Evolutionary conservation across 2,329 filamentous ascomycete genomes (phyloP).

Genomic region (Apiospora phragmitis): DNA sequence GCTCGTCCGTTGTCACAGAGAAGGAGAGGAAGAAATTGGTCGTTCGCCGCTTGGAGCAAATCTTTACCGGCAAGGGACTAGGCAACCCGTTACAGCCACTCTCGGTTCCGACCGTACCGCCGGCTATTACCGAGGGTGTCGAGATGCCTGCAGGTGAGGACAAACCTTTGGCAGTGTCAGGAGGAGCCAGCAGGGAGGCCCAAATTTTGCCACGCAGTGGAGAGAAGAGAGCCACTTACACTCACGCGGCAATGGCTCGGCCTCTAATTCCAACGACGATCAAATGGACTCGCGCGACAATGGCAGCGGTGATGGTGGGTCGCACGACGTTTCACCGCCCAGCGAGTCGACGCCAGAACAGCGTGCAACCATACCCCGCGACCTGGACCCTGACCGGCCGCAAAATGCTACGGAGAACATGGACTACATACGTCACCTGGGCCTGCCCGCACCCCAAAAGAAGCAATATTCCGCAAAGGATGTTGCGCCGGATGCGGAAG

Average conservation of each 20-base stretch:
- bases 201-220: slow-evolving; percentile 40
- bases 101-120: slow-evolving; percentile 27
- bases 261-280: slow-evolving; percentile 50
- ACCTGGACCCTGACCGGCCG: slow-evolving; percentile 75
- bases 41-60: slow-evolving; percentile 73
- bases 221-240: slow-evolving; percentile 38
- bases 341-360: slow-evolving; percentile 56
- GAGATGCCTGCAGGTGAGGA: slow-evolving; percentile 24
- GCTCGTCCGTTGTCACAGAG: slow-evolving; percentile 64
- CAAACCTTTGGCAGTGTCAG: slow-evolving; percentile 38
- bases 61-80: slow-evolving; percentile 72
- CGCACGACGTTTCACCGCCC: slow-evolving; percentile 39
- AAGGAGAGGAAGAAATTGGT: slow-evolving; percentile 75
- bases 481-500: slow-evolving; percentile 63
- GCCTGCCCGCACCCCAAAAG: slow-evolving; percentile 60
- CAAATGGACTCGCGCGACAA: slow-evolving; percentile 43
- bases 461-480: slow-evolving; percentile 45
- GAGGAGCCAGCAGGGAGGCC: slow-evolving; percentile 45
- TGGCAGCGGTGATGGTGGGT: slow-evolving; percentile 28
- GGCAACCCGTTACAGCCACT: slow-evolving; percentile 35
- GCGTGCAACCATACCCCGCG: slow-evolving; percentile 72
- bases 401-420: slow-evolving; percentile 78
- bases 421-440: slow-evolving; percentile 75
- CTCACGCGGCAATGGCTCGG: slow-evolving; percentile 45
- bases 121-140: slow-evolving; percentile 29